phyloP scores from a whole-genome alignment of 2,329 filamentous ascomycete species.

The Sporothrix brasiliensis region DNA sequence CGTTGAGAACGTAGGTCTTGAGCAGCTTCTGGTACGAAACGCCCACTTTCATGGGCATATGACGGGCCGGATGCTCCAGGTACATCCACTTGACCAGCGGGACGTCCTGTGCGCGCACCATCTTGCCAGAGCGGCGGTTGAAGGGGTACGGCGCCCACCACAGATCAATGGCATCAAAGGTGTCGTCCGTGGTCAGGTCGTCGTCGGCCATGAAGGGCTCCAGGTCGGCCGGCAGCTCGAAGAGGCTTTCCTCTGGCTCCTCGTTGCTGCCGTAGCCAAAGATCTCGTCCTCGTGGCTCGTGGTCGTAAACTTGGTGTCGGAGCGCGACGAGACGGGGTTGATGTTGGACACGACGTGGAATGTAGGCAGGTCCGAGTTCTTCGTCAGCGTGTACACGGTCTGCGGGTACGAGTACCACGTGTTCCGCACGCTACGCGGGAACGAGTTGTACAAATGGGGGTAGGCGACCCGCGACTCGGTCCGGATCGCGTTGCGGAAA shows the following conservation, averaged over 20 bases:
- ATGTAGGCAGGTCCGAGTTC: conserved; percentile 86
- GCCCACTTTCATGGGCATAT: conserved; percentile 91
- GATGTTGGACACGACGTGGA: conserved; percentile 97
- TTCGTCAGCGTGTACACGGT: conserved; percentile 87
- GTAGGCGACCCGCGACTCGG: conserved; percentile 92
- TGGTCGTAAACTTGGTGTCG: conserved; percentile 92
- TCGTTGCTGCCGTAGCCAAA: conserved; percentile 80
- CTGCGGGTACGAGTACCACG: conserved; percentile 93
- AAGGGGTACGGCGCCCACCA: conserved; percentile 99
- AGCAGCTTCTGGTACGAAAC: conserved; percentile 98
- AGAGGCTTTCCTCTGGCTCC: conserved; percentile 76
- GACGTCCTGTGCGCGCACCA: conserved; percentile 97
- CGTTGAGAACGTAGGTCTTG: conserved; percentile 94
- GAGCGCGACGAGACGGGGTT: conserved; percentile 96
- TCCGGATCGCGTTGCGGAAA: conserved; percentile 91
- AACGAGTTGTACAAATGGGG: conserved; percentile 96
- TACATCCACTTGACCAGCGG: conserved; percentile 98
- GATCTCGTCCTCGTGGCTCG: conserved; percentile 91
- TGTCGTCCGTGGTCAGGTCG: conserved; percentile 85
- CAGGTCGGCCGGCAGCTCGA: conserved; percentile 75
- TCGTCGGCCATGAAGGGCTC: conserved; percentile 91
- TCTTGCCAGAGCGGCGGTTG: conserved; percentile 87
- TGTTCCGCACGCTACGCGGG: conserved; percentile 87
- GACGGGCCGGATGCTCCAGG: conserved; percentile 85
- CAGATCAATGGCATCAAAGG: conserved; percentile 84